Percentiles rank a stretch among this genome's conserved stretches.
These are phyloP conservation scores for Caryopteris hybrid DNA, from an alignment of 305 asterid genomes.

Conservation along the genomic window DNA sequence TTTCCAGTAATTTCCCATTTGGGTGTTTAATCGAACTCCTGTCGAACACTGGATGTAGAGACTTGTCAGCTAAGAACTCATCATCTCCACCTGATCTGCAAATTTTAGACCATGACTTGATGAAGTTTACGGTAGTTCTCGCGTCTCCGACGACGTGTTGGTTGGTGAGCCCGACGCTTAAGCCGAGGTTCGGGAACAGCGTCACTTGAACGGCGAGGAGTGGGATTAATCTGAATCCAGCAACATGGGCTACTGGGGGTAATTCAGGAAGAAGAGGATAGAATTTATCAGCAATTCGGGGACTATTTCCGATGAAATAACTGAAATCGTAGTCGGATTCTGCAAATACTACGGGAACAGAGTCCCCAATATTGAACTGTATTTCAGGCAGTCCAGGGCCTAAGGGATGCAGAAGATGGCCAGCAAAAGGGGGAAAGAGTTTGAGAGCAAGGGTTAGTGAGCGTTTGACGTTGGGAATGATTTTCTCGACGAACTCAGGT, in stretches of 20 bases:
- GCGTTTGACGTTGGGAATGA: conserved; percentile 24
- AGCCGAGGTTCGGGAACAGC: conserved; percentile 20
- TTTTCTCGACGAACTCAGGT: conserved; percentile 12
- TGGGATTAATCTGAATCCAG: background rate
- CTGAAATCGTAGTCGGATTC: conserved; percentile 24
- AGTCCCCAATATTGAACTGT: conserved; percentile 13
- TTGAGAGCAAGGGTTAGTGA: conserved; percentile 22
- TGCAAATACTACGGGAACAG: conserved; percentile 19
- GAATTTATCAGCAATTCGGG: conserved; percentile 13
- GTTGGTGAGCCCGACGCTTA: conserved; percentile 16
- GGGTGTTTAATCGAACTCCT: conserved; percentile 9
- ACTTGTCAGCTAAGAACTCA: background rate
- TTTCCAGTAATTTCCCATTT: background rate
- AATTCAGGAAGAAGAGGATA: conserved; percentile 18
- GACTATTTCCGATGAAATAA: conserved; percentile 16
- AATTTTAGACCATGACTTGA: conserved; percentile 28
- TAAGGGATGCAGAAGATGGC: conserved; percentile 8
- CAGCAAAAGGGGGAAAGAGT: conserved; percentile 24
- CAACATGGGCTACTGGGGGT: background rate
- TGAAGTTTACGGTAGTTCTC: conserved; percentile 7
- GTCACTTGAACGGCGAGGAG: conserved; percentile 28
- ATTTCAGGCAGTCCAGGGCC: conserved; percentile 7
- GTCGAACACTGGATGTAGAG: conserved; percentile 12
- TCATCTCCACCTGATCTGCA: conserved; percentile 19
- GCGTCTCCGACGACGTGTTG: conserved; percentile 34